Evolutionary conservation across 2,329 filamentous ascomycete species (phyloP).

Genomic region (Fusarium anthophilum): DNA sequence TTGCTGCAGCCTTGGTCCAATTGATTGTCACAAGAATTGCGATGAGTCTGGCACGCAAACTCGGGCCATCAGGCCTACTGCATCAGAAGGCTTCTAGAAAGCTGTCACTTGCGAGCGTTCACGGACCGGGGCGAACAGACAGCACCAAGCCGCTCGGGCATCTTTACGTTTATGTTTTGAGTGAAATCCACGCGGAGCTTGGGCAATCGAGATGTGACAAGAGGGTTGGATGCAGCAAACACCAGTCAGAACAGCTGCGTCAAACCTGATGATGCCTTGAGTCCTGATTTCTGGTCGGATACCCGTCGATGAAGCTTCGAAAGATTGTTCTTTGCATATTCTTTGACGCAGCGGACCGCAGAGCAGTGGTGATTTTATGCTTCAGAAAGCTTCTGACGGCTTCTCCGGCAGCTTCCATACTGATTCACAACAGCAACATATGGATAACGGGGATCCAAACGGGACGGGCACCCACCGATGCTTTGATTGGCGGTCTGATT

Average conservation of each 20-base stretch:
- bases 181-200: slow-evolving; percentile 16
- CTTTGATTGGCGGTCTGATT: slow-evolving; percentile 34
- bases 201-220: slow-evolving; percentile 37
- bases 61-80: slow-evolving; percentile 21
- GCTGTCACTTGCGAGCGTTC: slow-evolving; percentile 18
- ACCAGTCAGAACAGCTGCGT: slow-evolving; percentile 24
- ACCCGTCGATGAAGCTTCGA: slow-evolving; percentile 34
- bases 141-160: slow-evolving; percentile 16
- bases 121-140: slow-evolving; percentile 25
- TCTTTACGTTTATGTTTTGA: slow-evolving; percentile 22
- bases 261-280: slow-evolving; percentile 19
- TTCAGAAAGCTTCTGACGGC: slow-evolving; percentile 20
- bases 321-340: slow-evolving; percentile 34
- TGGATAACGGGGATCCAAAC: slow-evolving; percentile 35
- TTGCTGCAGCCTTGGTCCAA: slow-evolving; percentile 15
- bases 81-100: slow-evolving; percentile 41
- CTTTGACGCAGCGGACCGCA: slow-evolving; percentile 29
- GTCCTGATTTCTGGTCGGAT: slow-evolving; percentile 25
- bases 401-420: slow-evolving; percentile 31
- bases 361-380: slow-evolving; percentile 35
- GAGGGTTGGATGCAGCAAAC: slow-evolving; percentile 26
- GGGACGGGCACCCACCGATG: slow-evolving; percentile 19
- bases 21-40: slow-evolving; percentile 8
- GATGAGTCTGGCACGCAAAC: slow-evolving; percentile 27
- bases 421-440: slow-evolving; percentile 29